Base-by-base conservation (phyloP, 2,329 filamentous ascomycete genomes). In the Tympanopsis confertula region DNA sequence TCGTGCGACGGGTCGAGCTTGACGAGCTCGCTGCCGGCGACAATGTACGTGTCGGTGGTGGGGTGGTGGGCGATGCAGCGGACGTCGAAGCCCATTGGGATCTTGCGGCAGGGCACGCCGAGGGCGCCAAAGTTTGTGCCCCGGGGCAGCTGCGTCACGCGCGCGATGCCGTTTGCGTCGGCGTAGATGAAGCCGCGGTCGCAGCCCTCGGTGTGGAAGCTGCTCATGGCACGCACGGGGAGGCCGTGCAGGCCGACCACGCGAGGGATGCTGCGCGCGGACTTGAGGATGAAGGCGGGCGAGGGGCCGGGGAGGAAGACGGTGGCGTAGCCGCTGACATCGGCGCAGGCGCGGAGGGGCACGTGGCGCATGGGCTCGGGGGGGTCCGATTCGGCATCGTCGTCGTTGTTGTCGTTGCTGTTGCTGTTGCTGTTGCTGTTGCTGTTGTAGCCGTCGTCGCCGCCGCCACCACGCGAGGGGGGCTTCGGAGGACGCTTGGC, bases 1-100 rank as follows among this genome's bases (percentile, higher is more conserved):
- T 94, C 86, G 38, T 84, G 84, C 2, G 86, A 86, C 17, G 95
- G 69, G 55, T 86, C 82, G 52, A 94, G 96, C 3, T 78, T 74
- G 36, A 80, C 75, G 19, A 58, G 52, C 5, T 66, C 64, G 43
- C 78, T 82, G 39, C 84, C 88, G 3, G 78, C 85, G 13, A 89
- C 63, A 2, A 86, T 75, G 51, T 94, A 95, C 1, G 82, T 75
- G 17, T 77, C 74, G 30, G 81, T 81, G 0, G 78, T 73, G 2
- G 78, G 65, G 51, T 94, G 88, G 51, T 88, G 94, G 1, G 82
- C 71, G 13, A 96, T 60, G 2, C 77, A 73, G 43, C 81, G 71
- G 10, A 88, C 67, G 41, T 93, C 83, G 38, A 80, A 66, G 13
- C 71, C 73, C 15, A 96, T 55, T 0, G 72, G 63, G 5, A 93